Percentiles rank a stretch among this genome's conserved stretches.
Evolutionary conservation across 768 basidiomycete genomes (phyloP).

Genomic region (Artomyces pyxidatus): DNA sequence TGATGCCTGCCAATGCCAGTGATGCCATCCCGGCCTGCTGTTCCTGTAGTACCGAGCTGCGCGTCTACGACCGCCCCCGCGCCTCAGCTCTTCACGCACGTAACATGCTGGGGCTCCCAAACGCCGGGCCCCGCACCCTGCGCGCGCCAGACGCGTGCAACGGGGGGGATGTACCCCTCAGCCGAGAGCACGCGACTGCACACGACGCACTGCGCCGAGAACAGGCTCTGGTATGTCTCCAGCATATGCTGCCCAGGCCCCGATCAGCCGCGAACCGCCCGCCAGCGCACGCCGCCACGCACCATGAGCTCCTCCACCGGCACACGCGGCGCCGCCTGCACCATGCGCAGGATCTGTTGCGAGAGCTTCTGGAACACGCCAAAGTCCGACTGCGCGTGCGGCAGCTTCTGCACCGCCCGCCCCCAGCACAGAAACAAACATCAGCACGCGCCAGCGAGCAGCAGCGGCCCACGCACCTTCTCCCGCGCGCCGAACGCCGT

Average conservation of each 20-base stretch:
- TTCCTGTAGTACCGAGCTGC: too few relatives aligned
- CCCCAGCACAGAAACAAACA: slow-evolving; percentile 3
- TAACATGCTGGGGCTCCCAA: slow-evolving; percentile 49
- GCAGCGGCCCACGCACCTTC: slow-evolving; percentile 35
- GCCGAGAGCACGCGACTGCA: slow-evolving; percentile 62
- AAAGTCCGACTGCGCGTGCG: slow-evolving; percentile 64
- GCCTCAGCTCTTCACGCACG: slow-evolving; percentile 24
- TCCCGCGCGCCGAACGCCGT: slow-evolving; percentile 71
- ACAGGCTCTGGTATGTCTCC: slow-evolving; percentile 50
- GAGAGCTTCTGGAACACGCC: slow-evolving; percentile 55
- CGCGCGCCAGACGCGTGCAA: slow-evolving; percentile 49
- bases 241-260: slow-evolving; percentile 36
- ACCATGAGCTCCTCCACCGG: slow-evolving; percentile 49
- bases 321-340: slow-evolving; percentile 45
- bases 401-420: slow-evolving; percentile 45
- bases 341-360: slow-evolving; percentile 55
- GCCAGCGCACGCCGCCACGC: slow-evolving; percentile 9
- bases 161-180: slow-evolving; percentile 67
- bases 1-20: too few relatives aligned
- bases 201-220: slow-evolving; percentile 47
- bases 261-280: neutral
- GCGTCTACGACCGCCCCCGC: too few relatives aligned
- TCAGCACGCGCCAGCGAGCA: neutral
- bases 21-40: too few relatives aligned
- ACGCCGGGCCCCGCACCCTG: slow-evolving; percentile 19